phyloP scores from a whole-genome alignment of 805 yeast genomes.

The Pichia gijzeniarum region DNA sequence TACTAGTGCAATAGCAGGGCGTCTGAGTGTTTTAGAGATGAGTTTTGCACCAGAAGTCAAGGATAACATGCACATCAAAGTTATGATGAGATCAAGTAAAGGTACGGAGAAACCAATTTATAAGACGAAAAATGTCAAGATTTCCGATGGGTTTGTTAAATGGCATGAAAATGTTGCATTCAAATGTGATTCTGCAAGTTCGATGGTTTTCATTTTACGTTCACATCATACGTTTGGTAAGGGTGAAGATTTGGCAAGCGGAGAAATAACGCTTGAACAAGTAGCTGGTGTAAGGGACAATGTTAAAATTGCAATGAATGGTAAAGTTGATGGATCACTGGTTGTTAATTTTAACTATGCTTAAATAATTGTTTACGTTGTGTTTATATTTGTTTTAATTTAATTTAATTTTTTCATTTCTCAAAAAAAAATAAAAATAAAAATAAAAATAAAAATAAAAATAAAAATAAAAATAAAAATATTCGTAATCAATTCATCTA shows the following conservation, averaged over 20 bases:
- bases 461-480: no score
- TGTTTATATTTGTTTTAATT: not conserved
- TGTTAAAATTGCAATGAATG: slow-evolving; percentile 32
- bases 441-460: no score
- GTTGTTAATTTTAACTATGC: slow-evolving; percentile 36
- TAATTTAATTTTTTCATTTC: no score
- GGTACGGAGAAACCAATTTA: slow-evolving; percentile 48
- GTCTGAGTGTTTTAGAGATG: slow-evolving; percentile 41
- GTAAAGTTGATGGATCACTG: slow-evolving; percentile 31
- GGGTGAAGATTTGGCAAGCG: slow-evolving; percentile 56
- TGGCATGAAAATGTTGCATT: slow-evolving; percentile 66
- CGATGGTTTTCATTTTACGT: slow-evolving; percentile 52
- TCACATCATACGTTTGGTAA: slow-evolving; percentile 72
- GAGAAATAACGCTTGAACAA: slow-evolving; percentile 46
- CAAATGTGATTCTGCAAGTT: slow-evolving; percentile 57
- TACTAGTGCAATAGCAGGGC: slow-evolving; percentile 42
- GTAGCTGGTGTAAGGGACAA: slow-evolving; percentile 41
- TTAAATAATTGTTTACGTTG: not conserved
- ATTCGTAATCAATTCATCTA: no score
- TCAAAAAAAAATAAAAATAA: no score
- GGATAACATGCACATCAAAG: slow-evolving; percentile 44
- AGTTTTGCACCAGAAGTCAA: slow-evolving; percentile 14
- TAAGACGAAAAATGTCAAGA: slow-evolving; percentile 56
- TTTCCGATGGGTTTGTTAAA: slow-evolving; percentile 36
- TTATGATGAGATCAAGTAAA: slow-evolving; percentile 33